These are phyloP conservation scores for Trypanosoma melophagium DNA, from an alignment of 208 protist species.

Conservation along the genomic window DNA sequence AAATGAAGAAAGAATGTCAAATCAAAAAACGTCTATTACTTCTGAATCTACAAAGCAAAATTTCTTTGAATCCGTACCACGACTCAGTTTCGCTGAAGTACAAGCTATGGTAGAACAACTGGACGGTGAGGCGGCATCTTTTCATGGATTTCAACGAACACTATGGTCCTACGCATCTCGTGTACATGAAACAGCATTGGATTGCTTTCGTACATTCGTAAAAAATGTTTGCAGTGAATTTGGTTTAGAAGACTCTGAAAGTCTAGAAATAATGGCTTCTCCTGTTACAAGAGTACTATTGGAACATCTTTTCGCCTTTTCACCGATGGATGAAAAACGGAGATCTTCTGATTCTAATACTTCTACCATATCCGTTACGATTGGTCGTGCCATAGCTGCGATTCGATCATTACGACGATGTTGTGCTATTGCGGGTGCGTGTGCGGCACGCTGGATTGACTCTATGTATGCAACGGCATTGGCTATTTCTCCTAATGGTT, in stretches of 20 bases:
- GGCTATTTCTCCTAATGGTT: constrained; percentile 21
- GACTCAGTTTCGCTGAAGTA: constrained; percentile 27
- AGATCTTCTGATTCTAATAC: background rate
- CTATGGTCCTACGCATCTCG: constrained; percentile 25
- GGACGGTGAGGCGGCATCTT: constrained; percentile 19
- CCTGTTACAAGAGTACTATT: constrained; percentile 13
- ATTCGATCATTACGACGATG: constrained; percentile 21
- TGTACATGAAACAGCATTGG: constrained; percentile 11
- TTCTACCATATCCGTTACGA: constrained; percentile 17
- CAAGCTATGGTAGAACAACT: constrained; percentile 13
- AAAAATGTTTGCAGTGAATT: background rate
- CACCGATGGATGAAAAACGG: constrained; percentile 2
- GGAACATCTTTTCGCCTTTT: constrained; percentile 19
- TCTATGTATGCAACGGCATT: constrained; percentile 46
- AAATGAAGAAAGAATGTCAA: background rate
- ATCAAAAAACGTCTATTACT: background rate
- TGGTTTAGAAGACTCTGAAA: background rate
- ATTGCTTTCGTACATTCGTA: constrained; percentile 14
- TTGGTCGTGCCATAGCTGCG: constrained; percentile 19
- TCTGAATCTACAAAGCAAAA: constrained; percentile 6
- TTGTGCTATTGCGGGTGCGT: constrained; percentile 12
- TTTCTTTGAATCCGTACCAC: constrained; percentile 18
- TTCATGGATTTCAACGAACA: constrained; percentile 18
- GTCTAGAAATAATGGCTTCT: constrained; percentile 8
- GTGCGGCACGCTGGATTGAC: constrained; percentile 40